Conservation (phyloP, 257 asterid species). For the Linaria vulgaris region DNA sequence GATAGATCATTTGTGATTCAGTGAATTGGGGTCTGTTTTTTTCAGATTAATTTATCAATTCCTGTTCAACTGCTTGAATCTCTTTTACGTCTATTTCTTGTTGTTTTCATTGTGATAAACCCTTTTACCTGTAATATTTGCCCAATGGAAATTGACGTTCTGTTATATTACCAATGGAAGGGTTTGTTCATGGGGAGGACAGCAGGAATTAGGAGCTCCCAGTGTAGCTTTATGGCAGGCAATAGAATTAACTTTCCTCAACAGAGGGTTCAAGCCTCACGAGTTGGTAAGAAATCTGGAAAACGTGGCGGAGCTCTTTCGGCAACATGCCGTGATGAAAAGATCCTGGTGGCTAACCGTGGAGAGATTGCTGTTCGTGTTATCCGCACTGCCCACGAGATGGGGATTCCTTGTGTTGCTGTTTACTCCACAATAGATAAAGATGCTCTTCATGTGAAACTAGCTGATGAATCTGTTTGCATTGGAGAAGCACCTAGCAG, state of each 20-base stretch:
- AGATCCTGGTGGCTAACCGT: conserved; percentile 92
- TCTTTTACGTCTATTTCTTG: conserved; percentile 2
- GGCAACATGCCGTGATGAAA: conserved; percentile 61
- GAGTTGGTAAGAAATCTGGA: conserved; percentile 44
- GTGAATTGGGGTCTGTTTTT: too few relatives aligned
- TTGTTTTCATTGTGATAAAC: not conserved
- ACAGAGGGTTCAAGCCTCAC: conserved; percentile 50
- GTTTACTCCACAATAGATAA: conserved; percentile 94
- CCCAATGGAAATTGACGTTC: conserved; percentile 12
- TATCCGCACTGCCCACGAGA: conserved; percentile 96
- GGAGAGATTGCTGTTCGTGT: conserved; percentile 99
- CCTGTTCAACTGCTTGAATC: too few relatives aligned
- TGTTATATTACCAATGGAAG: conserved; percentile 34
- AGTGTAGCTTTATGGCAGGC: conserved; percentile 77
- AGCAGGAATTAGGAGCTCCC: conserved; percentile 64
- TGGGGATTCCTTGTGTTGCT: conserved; percentile 99
- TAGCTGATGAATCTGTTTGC: conserved; percentile 98
- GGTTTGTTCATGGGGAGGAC: conserved; percentile 62
- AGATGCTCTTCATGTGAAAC: conserved; percentile 96
- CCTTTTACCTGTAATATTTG: not conserved
- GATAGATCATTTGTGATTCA: too few relatives aligned
- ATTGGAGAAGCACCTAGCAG: conserved; percentile 99
- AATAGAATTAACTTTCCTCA: conserved; percentile 56
- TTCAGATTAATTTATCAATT: too few relatives aligned
- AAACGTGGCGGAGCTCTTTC: conserved; percentile 70